Percentiles rank a stretch among this genome's conserved stretches.
These are phyloP conservation scores for Heterobasidion irregulare DNA, from an alignment of 1,284 basidiomycete genomes.

Conservation along the genomic window DNA sequence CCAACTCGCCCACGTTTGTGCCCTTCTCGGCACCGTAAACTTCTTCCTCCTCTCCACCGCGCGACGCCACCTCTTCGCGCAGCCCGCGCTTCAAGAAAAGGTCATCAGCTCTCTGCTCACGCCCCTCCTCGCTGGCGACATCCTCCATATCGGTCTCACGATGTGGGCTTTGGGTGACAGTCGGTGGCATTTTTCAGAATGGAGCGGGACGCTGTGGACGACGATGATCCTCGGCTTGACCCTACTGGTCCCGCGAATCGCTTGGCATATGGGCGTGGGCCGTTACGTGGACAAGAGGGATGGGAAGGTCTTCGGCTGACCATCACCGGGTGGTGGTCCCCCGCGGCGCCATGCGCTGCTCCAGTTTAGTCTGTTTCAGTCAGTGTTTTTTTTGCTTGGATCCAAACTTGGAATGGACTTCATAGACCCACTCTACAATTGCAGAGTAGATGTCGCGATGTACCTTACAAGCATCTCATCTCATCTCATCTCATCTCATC, in stretches of 20 bases:
- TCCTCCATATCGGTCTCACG: slow-evolving; percentile 56
- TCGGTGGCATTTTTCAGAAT: slow-evolving; percentile 48
- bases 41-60: slow-evolving; percentile 53
- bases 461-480: too few relatives aligned
- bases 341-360: too few relatives aligned
- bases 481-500: too few relatives aligned
- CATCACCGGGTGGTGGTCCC: background rate
- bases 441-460: too few relatives aligned
- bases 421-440: too few relatives aligned
- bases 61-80: slow-evolving; percentile 45
- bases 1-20: slow-evolving; percentile 70
- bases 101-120: slow-evolving; percentile 53
- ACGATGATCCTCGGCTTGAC: slow-evolving; percentile 56
- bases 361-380: too few relatives aligned
- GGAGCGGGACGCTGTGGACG: slow-evolving; percentile 61
- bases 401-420: too few relatives aligned
- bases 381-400: too few relatives aligned
- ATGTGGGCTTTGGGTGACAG: slow-evolving; percentile 65
- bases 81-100: slow-evolving; percentile 62
- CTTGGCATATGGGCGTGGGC: slow-evolving; percentile 67
- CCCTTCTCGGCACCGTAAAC: slow-evolving; percentile 62
- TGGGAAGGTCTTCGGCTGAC: slow-evolving; percentile 17
- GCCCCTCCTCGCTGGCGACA: slow-evolving; percentile 61
- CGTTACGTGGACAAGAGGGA: slow-evolving; percentile 64
- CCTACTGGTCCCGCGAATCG: slow-evolving; percentile 56